phyloP scores from a whole-genome alignment of 2,329 filamentous ascomycete genomes.

The Exutisphaerella laricina region DNA sequence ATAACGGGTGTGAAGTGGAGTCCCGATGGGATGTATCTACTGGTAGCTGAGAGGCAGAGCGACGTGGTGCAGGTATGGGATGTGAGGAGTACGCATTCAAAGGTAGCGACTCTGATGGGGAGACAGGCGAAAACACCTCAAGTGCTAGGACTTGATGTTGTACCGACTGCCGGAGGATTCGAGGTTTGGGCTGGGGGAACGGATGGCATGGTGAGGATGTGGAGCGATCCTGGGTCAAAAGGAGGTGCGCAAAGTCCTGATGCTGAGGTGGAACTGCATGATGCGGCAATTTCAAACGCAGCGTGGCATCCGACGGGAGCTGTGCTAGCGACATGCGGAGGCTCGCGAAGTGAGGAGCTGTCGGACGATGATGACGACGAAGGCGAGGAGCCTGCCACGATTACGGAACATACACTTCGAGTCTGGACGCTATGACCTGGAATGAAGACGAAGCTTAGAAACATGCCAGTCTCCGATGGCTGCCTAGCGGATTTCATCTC shows the following conservation, averaged over 20 bases:
- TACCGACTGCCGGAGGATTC: constrained; percentile 36
- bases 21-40: constrained; percentile 53
- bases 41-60: constrained; percentile 53
- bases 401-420: neutral
- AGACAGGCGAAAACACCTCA: constrained; percentile 48
- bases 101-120: constrained; percentile 46
- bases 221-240: constrained; percentile 42
- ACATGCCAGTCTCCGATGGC: too few relatives aligned
- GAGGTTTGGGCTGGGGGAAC: constrained; percentile 56
- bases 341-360: constrained; percentile 30
- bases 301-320: constrained; percentile 44
- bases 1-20: constrained; percentile 55
- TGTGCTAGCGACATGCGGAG: constrained; percentile 48
- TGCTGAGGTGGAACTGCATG: constrained; percentile 41
- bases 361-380: neutral
- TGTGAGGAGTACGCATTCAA: constrained; percentile 48
- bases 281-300: constrained; percentile 43
- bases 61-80: constrained; percentile 55
- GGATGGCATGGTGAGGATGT: constrained; percentile 47
- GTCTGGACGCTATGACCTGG: neutral
- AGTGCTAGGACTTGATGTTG: constrained; percentile 52
- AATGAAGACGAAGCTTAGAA: too few relatives aligned
- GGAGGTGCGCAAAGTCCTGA: constrained; percentile 41
- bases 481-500: too few relatives aligned
- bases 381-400: neutral